A percentile compares a stretch with the other conserved stretches of the same genome.
Conservation (phyloP, 129 eudicot genomes). For the Helianthus annuus region HanXRQr2.0-SUNRISE NC_035447.2:4349493-4349992, state of each 20-base stretch:
- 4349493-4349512: not conserved
- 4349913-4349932: not conserved
- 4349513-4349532: not conserved
- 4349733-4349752: not conserved
- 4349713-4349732: constrained; percentile 4
- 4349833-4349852: not conserved
- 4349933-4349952: not conserved
- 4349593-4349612: not conserved
- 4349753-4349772: too few relatives aligned
- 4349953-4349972: too few relatives aligned
- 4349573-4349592: not conserved
- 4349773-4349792: too few relatives aligned
- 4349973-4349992: too few relatives aligned
- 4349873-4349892: not conserved
- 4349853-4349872: not conserved
- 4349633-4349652: not conserved
- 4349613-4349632: not conserved
- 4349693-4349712: not conserved
- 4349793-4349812: too few relatives aligned
- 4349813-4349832: not conserved
- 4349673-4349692: not conserved
- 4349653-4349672: not conserved
- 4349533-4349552: constrained; percentile 3
- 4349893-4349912: not conserved
- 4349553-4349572: not conserved